Conservation (phyloP, 345 rosid genomes). For the Conringia planisiliqua region DNA sequence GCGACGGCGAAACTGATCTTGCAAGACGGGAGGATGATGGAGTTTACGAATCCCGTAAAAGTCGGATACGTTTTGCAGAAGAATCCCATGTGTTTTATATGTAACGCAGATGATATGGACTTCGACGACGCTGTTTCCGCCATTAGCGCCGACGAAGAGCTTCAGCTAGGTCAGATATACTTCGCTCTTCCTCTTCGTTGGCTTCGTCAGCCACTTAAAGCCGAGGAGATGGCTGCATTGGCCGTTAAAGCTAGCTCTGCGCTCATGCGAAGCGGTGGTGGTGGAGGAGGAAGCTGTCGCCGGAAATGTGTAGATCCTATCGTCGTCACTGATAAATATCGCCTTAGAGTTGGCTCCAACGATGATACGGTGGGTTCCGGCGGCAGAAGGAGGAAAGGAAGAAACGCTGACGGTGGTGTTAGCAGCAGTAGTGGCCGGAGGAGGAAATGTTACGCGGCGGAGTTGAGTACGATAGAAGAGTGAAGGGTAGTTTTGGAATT, state of each 20-base stretch:
- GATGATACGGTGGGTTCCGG: constrained; percentile 28
- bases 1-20: constrained; percentile 81
- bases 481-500: constrained; percentile 43
- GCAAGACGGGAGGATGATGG: constrained; percentile 76
- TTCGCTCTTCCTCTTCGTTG: constrained; percentile 71
- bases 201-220: constrained; percentile 58
- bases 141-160: constrained; percentile 61
- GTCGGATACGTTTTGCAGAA: constrained; percentile 63
- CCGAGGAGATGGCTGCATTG: constrained; percentile 96
- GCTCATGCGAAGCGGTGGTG: constrained; percentile 33
- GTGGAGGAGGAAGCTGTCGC: constrained; percentile 14
- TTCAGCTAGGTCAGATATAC: constrained; percentile 82
- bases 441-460: constrained; percentile 45
- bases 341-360: constrained; percentile 15
- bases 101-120: constrained; percentile 96
- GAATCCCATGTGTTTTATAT: constrained; percentile 62
- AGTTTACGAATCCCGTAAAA: constrained; percentile 71
- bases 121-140: constrained; percentile 74
- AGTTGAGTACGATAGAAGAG: constrained; percentile 74
- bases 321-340: constrained; percentile 24
- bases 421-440: constrained; percentile 32
- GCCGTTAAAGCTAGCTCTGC: constrained; percentile 98
- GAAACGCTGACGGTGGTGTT: constrained; percentile 23
- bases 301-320: constrained; percentile 30
- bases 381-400: constrained; percentile 10